Evolutionary conservation across 2,329 filamentous ascomycete genomes (phyloP).

Genomic region (Pseudogymnoascus sp.): DNA sequence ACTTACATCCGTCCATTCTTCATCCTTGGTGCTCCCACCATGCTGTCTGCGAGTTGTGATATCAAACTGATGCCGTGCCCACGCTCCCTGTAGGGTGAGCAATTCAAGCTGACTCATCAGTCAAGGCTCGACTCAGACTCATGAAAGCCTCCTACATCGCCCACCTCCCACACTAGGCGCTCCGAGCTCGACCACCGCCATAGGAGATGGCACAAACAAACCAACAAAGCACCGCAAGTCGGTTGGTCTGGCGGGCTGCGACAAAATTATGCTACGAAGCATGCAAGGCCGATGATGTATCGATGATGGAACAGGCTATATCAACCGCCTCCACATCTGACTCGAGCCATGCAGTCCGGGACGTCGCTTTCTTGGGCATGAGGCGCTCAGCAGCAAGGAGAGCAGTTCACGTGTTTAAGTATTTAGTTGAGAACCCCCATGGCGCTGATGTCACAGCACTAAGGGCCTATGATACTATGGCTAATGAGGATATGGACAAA

Average conservation of each 20-base stretch:
- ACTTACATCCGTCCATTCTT: background rate
- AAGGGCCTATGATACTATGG: background rate
- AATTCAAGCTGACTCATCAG: too few species aligned
- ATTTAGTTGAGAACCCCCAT: conserved; percentile 5
- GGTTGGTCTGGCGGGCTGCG: too few species aligned
- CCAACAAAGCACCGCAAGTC: background rate
- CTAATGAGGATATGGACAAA: background rate
- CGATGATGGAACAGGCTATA: conserved; percentile 4
- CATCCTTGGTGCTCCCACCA: background rate
- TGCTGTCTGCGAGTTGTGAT: background rate
- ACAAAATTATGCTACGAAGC: background rate
- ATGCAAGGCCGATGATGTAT: conserved; percentile 10
- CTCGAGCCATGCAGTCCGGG: background rate
- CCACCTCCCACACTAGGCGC: background rate
- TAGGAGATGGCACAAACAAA: background rate
- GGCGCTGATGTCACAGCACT: conserved; percentile 3
- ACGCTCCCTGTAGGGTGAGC: background rate
- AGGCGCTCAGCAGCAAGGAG: background rate
- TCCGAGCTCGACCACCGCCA: background rate
- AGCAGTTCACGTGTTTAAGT: conserved; percentile 8
- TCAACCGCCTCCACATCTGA: background rate
- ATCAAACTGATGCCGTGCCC: background rate
- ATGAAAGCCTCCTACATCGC: background rate
- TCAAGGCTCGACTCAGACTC: too few species aligned
- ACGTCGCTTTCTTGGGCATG: background rate